Evolutionary conservation across 1,284 basidiomycete genomes (phyloP).

Genomic region (Thecaphora frezii): DNA sequence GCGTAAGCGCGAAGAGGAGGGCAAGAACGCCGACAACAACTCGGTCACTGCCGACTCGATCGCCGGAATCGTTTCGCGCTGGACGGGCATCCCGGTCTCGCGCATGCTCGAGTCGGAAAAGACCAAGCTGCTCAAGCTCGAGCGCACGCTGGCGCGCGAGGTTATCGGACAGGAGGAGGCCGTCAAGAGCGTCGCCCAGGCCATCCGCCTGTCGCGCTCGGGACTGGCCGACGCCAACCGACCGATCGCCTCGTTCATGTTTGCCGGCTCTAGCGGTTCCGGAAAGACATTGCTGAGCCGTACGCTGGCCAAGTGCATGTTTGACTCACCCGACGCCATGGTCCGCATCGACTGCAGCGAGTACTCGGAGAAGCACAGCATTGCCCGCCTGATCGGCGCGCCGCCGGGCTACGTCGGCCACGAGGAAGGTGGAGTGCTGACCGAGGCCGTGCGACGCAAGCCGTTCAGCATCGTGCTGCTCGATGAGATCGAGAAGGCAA

Average conservation of each 20-base stretch:
- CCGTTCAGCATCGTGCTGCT: constrained; percentile 59
- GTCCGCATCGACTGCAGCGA: constrained; percentile 65
- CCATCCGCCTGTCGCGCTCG: constrained; percentile 65
- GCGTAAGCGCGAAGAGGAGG: constrained; percentile 60
- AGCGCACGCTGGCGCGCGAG: constrained; percentile 46
- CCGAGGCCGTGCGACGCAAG: constrained; percentile 60
- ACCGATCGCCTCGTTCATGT: constrained; percentile 64
- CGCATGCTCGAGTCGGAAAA: constrained; percentile 58
- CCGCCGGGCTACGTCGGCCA: constrained; percentile 81
- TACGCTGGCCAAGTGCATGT: constrained; percentile 61
- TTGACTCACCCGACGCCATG: constrained; percentile 65
- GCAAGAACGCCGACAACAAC: constrained; percentile 39
- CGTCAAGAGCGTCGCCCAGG: constrained; percentile 65
- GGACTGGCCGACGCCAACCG: constrained; percentile 65
- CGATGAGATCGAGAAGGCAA: constrained; percentile 68
- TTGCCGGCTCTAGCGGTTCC: constrained; percentile 62
- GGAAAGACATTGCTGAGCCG: constrained; percentile 66
- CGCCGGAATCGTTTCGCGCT: constrained; percentile 65
- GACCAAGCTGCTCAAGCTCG: constrained; percentile 53
- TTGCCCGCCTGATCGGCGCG: constrained; percentile 63
- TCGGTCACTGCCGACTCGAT: constrained; percentile 61
- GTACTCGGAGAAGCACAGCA: constrained; percentile 64
- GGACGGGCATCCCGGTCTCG: constrained; percentile 62
- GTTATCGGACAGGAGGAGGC: constrained; percentile 67
- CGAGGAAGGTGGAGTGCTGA: constrained; percentile 75